Evolutionary conservation across 208 protist genomes (phyloP).

Genomic region (Kentomonas sorsogonicus): DNA sequence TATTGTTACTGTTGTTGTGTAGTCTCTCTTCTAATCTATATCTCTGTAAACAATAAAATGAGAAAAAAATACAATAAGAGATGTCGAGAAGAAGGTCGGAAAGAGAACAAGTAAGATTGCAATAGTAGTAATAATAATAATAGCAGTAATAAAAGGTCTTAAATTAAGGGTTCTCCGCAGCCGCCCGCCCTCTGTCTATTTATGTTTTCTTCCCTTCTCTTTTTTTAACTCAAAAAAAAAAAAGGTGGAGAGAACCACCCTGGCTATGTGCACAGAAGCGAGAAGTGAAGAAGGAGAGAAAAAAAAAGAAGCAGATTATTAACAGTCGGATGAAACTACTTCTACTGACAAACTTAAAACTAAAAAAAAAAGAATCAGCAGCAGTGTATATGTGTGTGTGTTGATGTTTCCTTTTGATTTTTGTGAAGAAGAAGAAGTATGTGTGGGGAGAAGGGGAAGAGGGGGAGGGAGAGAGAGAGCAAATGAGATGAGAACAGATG

Average conservation of each 20-base stretch:
- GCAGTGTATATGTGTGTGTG: slow-evolving; percentile 4
- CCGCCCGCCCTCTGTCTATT: no score
- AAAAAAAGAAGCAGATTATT: background rate
- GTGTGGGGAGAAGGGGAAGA: background rate
- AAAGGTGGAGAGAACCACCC: background rate
- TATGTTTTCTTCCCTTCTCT: background rate
- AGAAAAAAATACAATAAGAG: no score
- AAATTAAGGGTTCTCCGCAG: no score
- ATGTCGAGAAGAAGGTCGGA: no score
- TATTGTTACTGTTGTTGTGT: no score
- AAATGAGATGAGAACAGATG: no score
- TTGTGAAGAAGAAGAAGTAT: background rate
- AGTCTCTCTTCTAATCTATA: no score
- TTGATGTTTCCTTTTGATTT: background rate
- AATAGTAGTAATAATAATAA: no score
- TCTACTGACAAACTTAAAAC: background rate
- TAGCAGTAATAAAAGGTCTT: no score
- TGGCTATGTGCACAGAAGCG: background rate
- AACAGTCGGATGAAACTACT: background rate
- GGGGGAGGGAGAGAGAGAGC: slow-evolving; percentile 2
- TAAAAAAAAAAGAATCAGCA: background rate
- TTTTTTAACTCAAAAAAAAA: background rate
- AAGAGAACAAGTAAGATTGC: no score
- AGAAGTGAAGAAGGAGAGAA: no score
- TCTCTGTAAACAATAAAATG: no score